Evolutionary conservation across 1,284 basidiomycete genomes (phyloP).

Genomic region (Blastosporella zonata): DNA sequence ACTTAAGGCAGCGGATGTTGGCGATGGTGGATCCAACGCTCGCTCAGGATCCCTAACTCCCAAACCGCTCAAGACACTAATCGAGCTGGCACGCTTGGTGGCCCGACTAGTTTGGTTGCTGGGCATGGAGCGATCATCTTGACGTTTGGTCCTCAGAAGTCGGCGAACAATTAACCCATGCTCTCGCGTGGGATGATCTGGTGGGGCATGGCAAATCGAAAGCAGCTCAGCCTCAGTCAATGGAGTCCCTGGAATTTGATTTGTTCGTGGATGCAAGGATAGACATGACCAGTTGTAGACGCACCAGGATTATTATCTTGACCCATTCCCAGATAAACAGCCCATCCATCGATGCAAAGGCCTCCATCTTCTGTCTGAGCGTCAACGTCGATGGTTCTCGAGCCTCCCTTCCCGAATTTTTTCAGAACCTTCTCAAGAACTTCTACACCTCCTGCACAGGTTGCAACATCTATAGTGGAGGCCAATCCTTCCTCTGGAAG

Average conservation of each 20-base stretch:
- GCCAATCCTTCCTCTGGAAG: constrained; percentile 77
- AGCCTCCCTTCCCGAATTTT: constrained; percentile 77
- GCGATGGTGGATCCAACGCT: constrained; percentile 52
- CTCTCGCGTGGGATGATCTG: constrained; percentile 80
- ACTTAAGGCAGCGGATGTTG: constrained; percentile 32
- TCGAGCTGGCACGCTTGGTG: constrained; percentile 89
- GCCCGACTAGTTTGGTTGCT: constrained; percentile 50
- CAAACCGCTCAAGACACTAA: constrained; percentile 92
- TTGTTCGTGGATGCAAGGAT: constrained; percentile 11
- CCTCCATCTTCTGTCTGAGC: constrained; percentile 61
- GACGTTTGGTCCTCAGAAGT: constrained; percentile 39
- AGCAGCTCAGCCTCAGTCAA: constrained; percentile 85
- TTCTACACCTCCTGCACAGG: constrained; percentile 78
- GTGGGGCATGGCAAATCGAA: constrained; percentile 81
- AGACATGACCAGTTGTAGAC: constrained; percentile 19
- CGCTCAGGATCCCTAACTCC: constrained; percentile 76
- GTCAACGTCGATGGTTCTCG: constrained; percentile 47
- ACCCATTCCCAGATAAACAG: constrained; percentile 66
- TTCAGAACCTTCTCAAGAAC: constrained; percentile 83
- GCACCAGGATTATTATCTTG: constrained; percentile 56
- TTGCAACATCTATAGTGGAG: constrained; percentile 75
- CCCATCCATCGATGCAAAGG: constrained; percentile 85
- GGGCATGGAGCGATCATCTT: constrained; percentile 38
- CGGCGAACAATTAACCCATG: constrained; percentile 77
- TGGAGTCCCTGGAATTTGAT: constrained; percentile 49